These are phyloP conservation scores for Amylocystis lapponica DNA, from an alignment of 768 basidiomycete genomes.

Conservation along the genomic window DNA sequence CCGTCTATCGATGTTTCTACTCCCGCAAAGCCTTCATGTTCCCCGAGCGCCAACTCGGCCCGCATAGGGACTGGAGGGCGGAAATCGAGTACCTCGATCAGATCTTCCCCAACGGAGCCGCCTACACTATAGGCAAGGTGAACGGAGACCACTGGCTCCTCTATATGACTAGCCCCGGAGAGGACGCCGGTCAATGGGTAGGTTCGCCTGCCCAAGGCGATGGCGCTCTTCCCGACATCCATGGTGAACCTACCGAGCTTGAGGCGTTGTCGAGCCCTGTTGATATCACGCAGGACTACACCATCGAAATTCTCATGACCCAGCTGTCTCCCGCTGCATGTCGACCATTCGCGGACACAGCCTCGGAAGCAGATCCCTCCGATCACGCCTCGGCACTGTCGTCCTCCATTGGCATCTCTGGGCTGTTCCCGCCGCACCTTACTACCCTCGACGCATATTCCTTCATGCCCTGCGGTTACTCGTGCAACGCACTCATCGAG, in stretches of 20 bases:
- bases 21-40: constrained; percentile 99
- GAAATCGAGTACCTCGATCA: constrained; percentile 91
- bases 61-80: constrained; percentile 89
- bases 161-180: constrained; percentile 72
- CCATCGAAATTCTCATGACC: constrained; percentile 98
- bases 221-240: constrained; percentile 11
- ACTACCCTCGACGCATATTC: constrained; percentile 90
- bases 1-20: constrained; percentile 92
- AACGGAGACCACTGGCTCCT: constrained; percentile 99
- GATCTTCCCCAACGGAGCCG: constrained; percentile 83
- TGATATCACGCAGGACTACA: constrained; percentile 71
- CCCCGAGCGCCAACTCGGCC: constrained; percentile 89
- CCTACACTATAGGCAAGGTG: constrained; percentile 95
- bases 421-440: constrained; percentile 72
- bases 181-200: constrained; percentile 12
- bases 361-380: constrained; percentile 31
- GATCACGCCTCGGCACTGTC: constrained; percentile 60
- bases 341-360: constrained; percentile 60
- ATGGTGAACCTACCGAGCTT: no score
- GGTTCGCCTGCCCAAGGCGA: no score
- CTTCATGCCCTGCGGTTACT: constrained; percentile 95
- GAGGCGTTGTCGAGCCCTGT: no score
- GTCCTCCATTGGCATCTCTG: constrained; percentile 66
- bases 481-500: constrained; percentile 82
- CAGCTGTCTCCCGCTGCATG: constrained; percentile 74